Base-by-base conservation (phyloP, 2,329 filamentous ascomycete genomes). In the Mycosphaerella sp. region DNA sequence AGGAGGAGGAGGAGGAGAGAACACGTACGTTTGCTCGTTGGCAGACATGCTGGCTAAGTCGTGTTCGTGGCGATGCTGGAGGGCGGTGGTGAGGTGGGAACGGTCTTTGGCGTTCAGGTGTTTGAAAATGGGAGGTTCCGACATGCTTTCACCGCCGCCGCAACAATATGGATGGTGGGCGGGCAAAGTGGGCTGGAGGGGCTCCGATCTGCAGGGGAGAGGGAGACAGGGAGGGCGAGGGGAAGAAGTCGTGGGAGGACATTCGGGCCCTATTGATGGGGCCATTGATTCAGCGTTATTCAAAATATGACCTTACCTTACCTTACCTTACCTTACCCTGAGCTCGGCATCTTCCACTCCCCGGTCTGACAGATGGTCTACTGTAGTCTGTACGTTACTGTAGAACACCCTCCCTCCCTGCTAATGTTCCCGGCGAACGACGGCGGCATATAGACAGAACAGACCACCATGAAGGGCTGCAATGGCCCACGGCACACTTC, bases 21-120 rank as follows among this genome's bases (percentile, higher is more conserved):
- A 1, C 32, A 77, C 86, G 75, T 77, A 95, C 89, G 89, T 95
- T 80, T 91, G 87, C 79, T 94, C 89, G 75, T 55, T 55, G 43
- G 74, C 77, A 77, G 87, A 80, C 73, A 75, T 75, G 51, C 60
- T 70, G 60, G 57, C 59, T n/a, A n/a, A n/a, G 44, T 25, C 21
- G 6, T 25, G 21, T 25, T 25, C 5, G 5, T 25, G 21, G 2
- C 4, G 52, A 46, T 62, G 50, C 56, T 63, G 56, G 53, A 65
- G 62, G 50, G 59, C 49, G 64, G 68, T 63, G 60, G 68, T 69
- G 55, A 77, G 65, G 54, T 67, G 63, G 41, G 57, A 68, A 67
- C 71, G 68, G 66, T 77, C 72, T 68, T 75, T 78, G 40, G 70
- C 67, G 57, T 68, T 71, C 60, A 77, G 66, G 59, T 70, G 67